Conservation (phyloP, 2,329 filamentous ascomycete species). For the Aureobasidium musti region DNA sequence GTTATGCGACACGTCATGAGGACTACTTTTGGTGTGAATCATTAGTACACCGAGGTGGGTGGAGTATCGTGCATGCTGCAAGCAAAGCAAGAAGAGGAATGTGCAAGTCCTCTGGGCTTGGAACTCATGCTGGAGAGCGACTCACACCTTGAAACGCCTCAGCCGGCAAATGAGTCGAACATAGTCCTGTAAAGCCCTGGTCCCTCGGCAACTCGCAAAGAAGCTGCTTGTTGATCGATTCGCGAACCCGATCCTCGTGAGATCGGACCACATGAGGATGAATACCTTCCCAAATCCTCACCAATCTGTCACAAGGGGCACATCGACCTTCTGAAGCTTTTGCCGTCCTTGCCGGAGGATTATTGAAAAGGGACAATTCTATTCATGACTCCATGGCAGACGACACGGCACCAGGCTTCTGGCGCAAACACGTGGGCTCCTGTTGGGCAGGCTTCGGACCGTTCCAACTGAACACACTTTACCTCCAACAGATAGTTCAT, state of each 20-base stretch:
- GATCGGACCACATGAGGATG: neutral
- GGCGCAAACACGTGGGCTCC: constrained; percentile 19
- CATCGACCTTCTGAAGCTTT: too few species aligned
- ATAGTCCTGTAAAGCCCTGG: neutral
- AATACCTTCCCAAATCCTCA: neutral
- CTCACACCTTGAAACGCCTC: neutral
- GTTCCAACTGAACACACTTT: constrained; percentile 6
- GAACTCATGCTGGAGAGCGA: neutral
- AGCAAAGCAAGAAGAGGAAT: neutral
- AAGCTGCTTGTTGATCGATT: neutral
- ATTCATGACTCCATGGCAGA: neutral
- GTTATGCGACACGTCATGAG: neutral
- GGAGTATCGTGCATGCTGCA: neutral
- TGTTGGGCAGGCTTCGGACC: constrained; percentile 5
- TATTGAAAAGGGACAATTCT: neutral
- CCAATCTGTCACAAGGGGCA: neutral
- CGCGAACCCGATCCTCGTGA: neutral
- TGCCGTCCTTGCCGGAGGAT: constrained; percentile 3
- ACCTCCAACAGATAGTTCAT: constrained; percentile 14
- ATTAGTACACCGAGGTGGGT: neutral
- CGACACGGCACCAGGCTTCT: neutral
- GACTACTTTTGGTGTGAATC: neutral
- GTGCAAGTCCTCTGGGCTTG: neutral
- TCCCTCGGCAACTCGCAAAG: neutral
- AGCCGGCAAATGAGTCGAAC: neutral